phyloP scores from a whole-genome alignment of 352 stramenopile genomes.

The Globisporangium spiculum region DNA sequence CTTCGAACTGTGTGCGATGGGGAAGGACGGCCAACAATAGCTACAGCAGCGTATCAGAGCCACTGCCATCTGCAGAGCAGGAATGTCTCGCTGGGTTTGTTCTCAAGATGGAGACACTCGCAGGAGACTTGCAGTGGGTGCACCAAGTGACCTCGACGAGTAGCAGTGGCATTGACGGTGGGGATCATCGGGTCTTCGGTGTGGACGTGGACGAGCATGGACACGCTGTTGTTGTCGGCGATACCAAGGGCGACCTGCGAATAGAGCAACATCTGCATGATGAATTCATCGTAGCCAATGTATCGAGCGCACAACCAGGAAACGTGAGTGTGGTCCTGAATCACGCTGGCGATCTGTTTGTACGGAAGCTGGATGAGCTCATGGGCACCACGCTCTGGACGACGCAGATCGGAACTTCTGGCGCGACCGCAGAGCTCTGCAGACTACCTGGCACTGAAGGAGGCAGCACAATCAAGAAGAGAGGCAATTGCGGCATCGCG shows the following conservation, averaged over 20 bases:
- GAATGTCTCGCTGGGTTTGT: constrained; percentile 21
- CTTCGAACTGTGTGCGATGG: constrained; percentile 7
- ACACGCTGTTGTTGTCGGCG: constrained; percentile 23
- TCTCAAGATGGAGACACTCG: constrained; percentile 11
- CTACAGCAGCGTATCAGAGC: not conserved
- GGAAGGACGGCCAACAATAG: not conserved
- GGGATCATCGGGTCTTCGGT: constrained; percentile 23
- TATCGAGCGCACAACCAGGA: not conserved
- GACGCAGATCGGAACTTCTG: constrained; percentile 7
- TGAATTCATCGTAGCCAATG: not conserved
- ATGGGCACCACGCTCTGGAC: constrained; percentile 24
- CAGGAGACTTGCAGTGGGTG: constrained; percentile 14
- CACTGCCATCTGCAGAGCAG: not conserved
- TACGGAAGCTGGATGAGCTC: constrained; percentile 15
- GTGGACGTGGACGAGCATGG: constrained; percentile 13
- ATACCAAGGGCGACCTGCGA: constrained; percentile 22
- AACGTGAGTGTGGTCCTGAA: not conserved
- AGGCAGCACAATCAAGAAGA: not conserved
- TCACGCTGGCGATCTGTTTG: constrained; percentile 25
- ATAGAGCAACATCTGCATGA: not conserved
- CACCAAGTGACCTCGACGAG: not conserved
- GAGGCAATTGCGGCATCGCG: constrained; percentile 12
- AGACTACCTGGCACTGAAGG: not conserved
- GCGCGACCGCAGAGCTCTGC: constrained; percentile 1
- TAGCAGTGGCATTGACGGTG: not conserved